These are phyloP conservation scores for Nemania sp. DNA, from an alignment of 2,329 filamentous ascomycete genomes.

Conservation along the genomic window DNA sequence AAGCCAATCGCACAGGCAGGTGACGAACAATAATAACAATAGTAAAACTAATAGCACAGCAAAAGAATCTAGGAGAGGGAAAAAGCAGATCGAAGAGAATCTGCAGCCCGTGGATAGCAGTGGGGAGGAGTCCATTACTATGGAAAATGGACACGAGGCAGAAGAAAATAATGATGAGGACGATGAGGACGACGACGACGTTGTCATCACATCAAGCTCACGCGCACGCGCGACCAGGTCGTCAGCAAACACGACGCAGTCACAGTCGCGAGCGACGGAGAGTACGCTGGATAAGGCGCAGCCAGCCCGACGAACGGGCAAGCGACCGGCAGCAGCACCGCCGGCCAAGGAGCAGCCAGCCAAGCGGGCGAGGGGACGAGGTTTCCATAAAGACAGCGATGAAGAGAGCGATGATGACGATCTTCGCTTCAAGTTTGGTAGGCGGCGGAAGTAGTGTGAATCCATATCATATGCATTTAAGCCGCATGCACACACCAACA, in stretches of 20 bases:
- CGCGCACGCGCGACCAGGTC: conserved; percentile 50
- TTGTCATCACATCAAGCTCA: conserved; percentile 39
- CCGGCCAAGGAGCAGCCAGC: conserved; percentile 53
- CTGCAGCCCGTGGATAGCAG: conserved; percentile 44
- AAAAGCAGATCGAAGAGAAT: conserved; percentile 27
- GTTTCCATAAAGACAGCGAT: conserved; percentile 26
- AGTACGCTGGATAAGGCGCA: conserved; percentile 43
- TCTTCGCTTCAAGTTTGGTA: conserved; percentile 67
- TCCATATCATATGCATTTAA: background rate
- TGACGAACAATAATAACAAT: conserved; percentile 7
- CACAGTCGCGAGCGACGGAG: conserved; percentile 39
- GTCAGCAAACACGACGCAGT: conserved; percentile 45
- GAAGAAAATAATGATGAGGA: conserved; percentile 45
- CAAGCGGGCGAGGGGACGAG: conserved; percentile 51
- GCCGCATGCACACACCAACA: background rate
- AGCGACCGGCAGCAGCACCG: conserved; percentile 51
- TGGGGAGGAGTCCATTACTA: conserved; percentile 40
- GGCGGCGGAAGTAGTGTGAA: conserved; percentile 52
- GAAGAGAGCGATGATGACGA: conserved; percentile 66
- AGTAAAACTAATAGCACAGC: conserved; percentile 5
- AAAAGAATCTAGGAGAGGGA: conserved; percentile 26
- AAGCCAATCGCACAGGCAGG: conserved; percentile 41
- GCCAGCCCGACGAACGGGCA: conserved; percentile 44
- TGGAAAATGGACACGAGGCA: conserved; percentile 42
- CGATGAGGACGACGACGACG: conserved; percentile 36